Evolutionary conservation across 1,139 yeast genomes (phyloP), one percentile per base, ranked within the genome.

Genomic region (Eremothecium gossypii): DNA sequence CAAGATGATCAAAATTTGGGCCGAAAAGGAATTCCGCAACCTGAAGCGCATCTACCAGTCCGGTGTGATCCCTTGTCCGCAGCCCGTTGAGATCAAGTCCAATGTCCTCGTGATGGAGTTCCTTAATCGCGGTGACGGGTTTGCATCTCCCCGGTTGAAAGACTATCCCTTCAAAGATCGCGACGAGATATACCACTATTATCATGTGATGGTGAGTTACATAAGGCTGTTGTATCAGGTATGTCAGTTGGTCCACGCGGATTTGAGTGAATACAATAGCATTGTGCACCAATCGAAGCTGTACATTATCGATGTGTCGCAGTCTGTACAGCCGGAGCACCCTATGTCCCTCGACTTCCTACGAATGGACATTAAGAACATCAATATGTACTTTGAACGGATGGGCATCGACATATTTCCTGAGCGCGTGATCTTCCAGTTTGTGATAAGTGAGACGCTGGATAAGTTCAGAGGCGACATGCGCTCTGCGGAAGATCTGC

Each of bases 1-100:
- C 55, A 89, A 89, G 60, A 91, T 93, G 97, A 96, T 93, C 47
- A 85, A 86, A 61, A 73, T 89, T 29, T 93, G 99, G 99, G 98
- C 98, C 0, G 98, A 93, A 61, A 93, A 93, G 58, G 99, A 93
- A 64, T 89, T 87, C 54, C 68, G 99, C 44, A 93, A 93, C 59
- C 70, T 93, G 62, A 89, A 85, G 58, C 71, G 99, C 58, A 70
- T 93, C 20, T 70, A 83, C 59, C 65, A 73, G 40, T 74, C 79
- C 45, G 95, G 94, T 0, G 59, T 60, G 9, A 83, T 93, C 38
- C 94, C 95, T 10, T 83, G 89, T 42, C 98, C 99, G 0, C 83
- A 84, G 58, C 98, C 99, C 1, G 64, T 86, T 13, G 95, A 85
- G 53, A 71, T 93, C 46, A 79, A 85, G 53, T 76, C 89, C 28